phyloP scores from a whole-genome alignment of 2,329 filamentous ascomycete genomes.

The Furcasterigmium furcatum region DNA sequence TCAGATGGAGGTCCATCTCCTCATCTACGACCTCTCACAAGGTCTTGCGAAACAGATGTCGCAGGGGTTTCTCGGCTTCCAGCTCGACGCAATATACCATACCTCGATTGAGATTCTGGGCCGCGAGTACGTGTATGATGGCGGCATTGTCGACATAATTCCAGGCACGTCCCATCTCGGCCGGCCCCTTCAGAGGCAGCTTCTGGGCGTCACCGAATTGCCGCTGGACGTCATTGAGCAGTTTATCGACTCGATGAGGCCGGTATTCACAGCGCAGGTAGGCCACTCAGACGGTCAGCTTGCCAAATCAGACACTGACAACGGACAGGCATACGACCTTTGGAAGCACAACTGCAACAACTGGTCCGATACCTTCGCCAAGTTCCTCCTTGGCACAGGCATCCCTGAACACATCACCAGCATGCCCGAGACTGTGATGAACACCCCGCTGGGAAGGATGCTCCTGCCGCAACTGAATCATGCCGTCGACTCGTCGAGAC shows the following conservation, averaged over 20 bases:
- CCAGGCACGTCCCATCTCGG: constrained; percentile 88
- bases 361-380: constrained; percentile 88
- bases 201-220: constrained; percentile 73
- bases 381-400: constrained; percentile 82
- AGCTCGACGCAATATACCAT: constrained; percentile 91
- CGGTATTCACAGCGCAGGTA: constrained; percentile 79
- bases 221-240: constrained; percentile 80
- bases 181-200: constrained; percentile 70
- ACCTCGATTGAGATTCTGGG: constrained; percentile 82
- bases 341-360: constrained; percentile 97
- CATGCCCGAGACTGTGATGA: constrained; percentile 80
- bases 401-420: constrained; percentile 86
- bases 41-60: constrained; percentile 56
- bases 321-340: constrained; percentile 74
- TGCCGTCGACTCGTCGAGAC: constrained; percentile 45
- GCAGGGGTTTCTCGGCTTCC: constrained; percentile 47
- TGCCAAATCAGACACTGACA: neutral
- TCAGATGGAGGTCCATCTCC: constrained; percentile 76
- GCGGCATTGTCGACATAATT: constrained; percentile 76
- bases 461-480: constrained; percentile 66
- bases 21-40: constrained; percentile 76
- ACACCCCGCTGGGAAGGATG: constrained; percentile 86
- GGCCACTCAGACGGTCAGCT: constrained; percentile 2
- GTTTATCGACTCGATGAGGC: constrained; percentile 79
- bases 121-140: constrained; percentile 89